A percentile compares a stretch with the other conserved stretches of the same genome.
These are phyloP conservation scores for Fraxinus greggii DNA, from an alignment of 305 asterid genomes.

Conservation along the genomic window DNA sequence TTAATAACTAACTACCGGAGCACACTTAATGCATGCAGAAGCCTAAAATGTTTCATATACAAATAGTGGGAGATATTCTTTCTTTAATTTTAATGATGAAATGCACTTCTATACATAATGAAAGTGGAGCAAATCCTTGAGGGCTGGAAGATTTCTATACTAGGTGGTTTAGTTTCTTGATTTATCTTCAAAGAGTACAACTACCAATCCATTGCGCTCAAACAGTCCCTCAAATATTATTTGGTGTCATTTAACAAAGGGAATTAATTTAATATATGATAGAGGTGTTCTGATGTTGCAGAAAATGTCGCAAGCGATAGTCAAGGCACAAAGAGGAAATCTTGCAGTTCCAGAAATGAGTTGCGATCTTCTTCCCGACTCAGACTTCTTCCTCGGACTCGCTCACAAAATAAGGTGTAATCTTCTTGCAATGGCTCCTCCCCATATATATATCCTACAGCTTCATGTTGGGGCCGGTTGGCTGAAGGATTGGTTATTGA, in stretches of 20 bases:
- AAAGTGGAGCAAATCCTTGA: background rate
- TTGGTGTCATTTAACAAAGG: background rate
- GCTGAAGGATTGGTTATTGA: background rate
- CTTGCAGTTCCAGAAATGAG: constrained; percentile 20
- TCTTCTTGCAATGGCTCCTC: background rate
- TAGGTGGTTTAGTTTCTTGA: background rate
- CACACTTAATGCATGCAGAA: background rate
- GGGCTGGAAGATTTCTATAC: background rate
- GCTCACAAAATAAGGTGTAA: constrained; percentile 31
- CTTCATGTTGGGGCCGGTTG: background rate
- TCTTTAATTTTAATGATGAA: background rate
- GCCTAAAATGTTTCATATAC: background rate
- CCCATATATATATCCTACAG: background rate
- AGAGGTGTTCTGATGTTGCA: constrained; percentile 20
- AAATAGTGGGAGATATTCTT: background rate
- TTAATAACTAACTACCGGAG: background rate
- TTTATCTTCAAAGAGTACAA: background rate
- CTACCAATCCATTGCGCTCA: background rate
- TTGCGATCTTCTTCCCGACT: constrained; percentile 26
- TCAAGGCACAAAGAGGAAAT: constrained; percentile 13
- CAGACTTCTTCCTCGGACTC: constrained; percentile 25
- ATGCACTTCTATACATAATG: background rate
- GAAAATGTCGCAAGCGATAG: constrained; percentile 19
- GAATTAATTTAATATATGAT: background rate
- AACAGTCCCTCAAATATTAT: background rate